Evolutionary conservation across 139 green algal species (phyloP), one percentile per base, ranked within the genome.

Genomic region (Chlamydomonas schloesseri): DNA sequence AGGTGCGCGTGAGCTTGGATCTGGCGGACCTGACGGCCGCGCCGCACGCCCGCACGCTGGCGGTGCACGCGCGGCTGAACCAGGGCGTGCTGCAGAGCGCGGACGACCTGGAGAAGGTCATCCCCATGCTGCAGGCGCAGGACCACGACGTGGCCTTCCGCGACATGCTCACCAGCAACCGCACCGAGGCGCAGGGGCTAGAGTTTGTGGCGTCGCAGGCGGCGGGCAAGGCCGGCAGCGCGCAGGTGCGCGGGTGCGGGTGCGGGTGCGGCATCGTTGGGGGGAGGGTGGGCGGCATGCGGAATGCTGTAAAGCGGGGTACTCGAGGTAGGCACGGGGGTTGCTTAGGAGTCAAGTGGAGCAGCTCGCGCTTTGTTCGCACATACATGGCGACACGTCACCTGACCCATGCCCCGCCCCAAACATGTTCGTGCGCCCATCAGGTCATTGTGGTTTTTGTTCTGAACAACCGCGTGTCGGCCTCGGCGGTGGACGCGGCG

Each of bases 141-240:
- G 85, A 89, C 76, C 76, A 86, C 57, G 85, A 89, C 77, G n/a
- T 75, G 55, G 67, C 46, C n/a, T 89, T 89, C 69, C 76, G 85
- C 28, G 46, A 82, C 26, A 74, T 89, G 36, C 71, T 89, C 31
- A 37, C 73, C 31, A 13, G 68, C 65, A 86, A 47, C 76, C 60
- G 80, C 47, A 70, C 80, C 34, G 80, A 76, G 50, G 70, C 80
- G 50, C 80, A 86, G 80, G 55, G 67, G 2, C 80, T 86, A 53
- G 77, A 77, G 67, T 86, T 86, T 50, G 80, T 86, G 24, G 78
- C 78, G 28, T 75, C 64, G 0, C n/a, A 42, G 36, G 78, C 78
- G 23, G 37, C 64, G 13, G 65, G 37, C 64, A 74, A 84, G 78
- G 50, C 78, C 24, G 78, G 78, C 26, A 65, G 78, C 28, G 64